Percentiles rank a stretch among this genome's conserved stretches.
Conservation (phyloP, 805 yeast genomes). For the Ogataea sp. region DNA sequence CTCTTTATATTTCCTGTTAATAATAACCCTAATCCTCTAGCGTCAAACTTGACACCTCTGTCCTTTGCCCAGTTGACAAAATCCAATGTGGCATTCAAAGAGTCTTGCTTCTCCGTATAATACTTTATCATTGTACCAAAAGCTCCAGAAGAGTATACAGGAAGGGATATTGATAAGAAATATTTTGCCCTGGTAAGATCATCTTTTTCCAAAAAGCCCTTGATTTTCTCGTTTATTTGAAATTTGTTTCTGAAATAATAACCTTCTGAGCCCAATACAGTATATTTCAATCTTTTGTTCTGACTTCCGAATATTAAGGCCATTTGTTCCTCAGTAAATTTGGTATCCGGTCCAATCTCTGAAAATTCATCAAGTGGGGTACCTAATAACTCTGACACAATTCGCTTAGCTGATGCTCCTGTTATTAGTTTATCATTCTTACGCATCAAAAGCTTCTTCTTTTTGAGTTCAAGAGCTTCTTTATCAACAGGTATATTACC, state of each 20-base stretch:
- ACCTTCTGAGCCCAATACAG: conserved; percentile 51
- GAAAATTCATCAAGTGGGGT: conserved; percentile 5
- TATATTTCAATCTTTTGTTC: conserved; percentile 39
- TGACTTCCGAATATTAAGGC: conserved; percentile 12
- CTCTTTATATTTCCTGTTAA: not conserved
- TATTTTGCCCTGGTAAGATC: conserved; percentile 25
- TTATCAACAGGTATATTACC: conserved; percentile 7
- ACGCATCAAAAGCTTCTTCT: conserved; percentile 4
- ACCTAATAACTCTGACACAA: conserved; percentile 14
- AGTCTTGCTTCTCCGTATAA: conserved; percentile 30
- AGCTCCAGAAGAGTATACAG: conserved; percentile 43
- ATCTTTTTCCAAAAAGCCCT: conserved; percentile 40
- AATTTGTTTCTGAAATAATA: conserved; percentile 51
- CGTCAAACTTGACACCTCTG: conserved; percentile 49
- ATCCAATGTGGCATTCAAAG: conserved; percentile 40
- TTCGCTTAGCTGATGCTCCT: conserved; percentile 19
- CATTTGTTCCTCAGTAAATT: conserved; percentile 19
- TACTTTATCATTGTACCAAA: conserved; percentile 55
- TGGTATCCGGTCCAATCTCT: conserved; percentile 15
- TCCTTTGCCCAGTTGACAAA: conserved; percentile 49
- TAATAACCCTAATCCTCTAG: conserved; percentile 25
- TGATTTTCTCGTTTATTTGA: conserved; percentile 44
- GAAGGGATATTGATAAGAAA: conserved; percentile 23
- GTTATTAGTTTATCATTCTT: conserved; percentile 18
- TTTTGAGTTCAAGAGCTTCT: conserved; percentile 1